phyloP scores from a whole-genome alignment of 2,329 filamentous ascomycete species.

The Colletotrichum sp. region DNA sequence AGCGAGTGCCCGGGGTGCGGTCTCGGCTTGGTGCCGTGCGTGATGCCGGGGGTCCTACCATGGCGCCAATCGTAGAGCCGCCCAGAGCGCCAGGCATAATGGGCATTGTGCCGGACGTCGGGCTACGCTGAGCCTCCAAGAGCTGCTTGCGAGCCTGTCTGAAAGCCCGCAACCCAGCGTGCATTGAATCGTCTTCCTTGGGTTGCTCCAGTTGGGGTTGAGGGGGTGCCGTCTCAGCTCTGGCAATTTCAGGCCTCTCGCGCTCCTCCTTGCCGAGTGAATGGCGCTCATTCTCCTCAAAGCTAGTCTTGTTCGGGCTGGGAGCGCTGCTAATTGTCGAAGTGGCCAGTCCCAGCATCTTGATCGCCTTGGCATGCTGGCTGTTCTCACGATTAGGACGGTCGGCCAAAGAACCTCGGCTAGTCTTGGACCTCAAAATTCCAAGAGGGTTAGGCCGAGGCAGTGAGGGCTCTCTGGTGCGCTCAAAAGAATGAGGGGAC shows the following conservation, averaged over 20 bases:
- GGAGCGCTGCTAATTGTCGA: constrained; percentile 44
- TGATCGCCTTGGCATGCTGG: constrained; percentile 60
- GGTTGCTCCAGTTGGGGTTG: constrained; percentile 23
- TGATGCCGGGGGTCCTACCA: constrained; percentile 18
- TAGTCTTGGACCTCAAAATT: constrained; percentile 70
- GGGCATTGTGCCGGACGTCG: constrained; percentile 25
- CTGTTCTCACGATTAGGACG: constrained; percentile 46
- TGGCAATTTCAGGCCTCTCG: not conserved
- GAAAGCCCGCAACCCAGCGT: constrained; percentile 61
- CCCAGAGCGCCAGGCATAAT: not conserved
- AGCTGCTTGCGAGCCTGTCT: constrained; percentile 62
- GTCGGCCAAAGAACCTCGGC: constrained; percentile 67
- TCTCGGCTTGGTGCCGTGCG: constrained; percentile 28
- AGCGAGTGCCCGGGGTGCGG: constrained; percentile 32
- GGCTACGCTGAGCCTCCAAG: constrained; percentile 50
- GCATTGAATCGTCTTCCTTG: constrained; percentile 44
- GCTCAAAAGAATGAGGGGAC: constrained; percentile 42
- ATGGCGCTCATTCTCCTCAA: constrained; percentile 37
- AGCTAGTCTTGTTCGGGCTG: constrained; percentile 41
- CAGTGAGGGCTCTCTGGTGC: constrained; percentile 34
- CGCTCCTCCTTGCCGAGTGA: constrained; percentile 31
- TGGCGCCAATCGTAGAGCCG: not conserved
- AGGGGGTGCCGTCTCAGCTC: not conserved
- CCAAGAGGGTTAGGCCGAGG: constrained; percentile 63
- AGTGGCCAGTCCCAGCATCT: constrained; percentile 63